phyloP scores from a whole-genome alignment of 2,329 filamentous ascomycete genomes.

The Elsinoe arachidis region DNA sequence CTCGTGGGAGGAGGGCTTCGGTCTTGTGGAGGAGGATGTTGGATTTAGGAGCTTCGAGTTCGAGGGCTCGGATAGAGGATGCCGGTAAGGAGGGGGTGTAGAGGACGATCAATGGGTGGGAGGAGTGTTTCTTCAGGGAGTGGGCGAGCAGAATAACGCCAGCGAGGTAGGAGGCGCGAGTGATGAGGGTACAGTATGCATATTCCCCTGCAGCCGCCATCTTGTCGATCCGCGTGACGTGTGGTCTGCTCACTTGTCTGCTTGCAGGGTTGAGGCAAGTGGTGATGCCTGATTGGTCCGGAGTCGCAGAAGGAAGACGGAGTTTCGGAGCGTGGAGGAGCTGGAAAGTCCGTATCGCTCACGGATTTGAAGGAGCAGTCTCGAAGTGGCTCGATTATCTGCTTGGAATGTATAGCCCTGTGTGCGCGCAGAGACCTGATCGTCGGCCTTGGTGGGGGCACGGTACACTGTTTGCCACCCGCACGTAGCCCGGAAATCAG shows the following conservation, averaged over 20 bases:
- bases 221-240: not conserved
- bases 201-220: slow-evolving; percentile 16
- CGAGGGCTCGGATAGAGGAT: slow-evolving; percentile 34
- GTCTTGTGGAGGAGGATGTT: slow-evolving; percentile 35
- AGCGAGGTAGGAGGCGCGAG: slow-evolving; percentile 43
- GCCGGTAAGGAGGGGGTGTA: slow-evolving; percentile 39
- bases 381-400: no score
- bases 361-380: no score
- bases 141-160: slow-evolving; percentile 44
- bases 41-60: slow-evolving; percentile 32
- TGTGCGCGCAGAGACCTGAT: no score
- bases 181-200: slow-evolving; percentile 45
- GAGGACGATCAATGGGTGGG: slow-evolving; percentile 42
- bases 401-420: no score
- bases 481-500: no score
- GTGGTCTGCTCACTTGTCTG: no score
- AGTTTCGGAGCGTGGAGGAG: no score
- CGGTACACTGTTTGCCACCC: no score
- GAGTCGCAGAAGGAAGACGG: no score
- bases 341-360: no score
- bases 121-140: slow-evolving; percentile 39
- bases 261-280: not conserved
- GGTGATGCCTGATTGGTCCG: not conserved
- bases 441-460: no score
- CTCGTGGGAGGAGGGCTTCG: slow-evolving; percentile 34